phyloP scores from a whole-genome alignment of 169 alveolate species.

The Cyclospora cayetanensis region DNA sequence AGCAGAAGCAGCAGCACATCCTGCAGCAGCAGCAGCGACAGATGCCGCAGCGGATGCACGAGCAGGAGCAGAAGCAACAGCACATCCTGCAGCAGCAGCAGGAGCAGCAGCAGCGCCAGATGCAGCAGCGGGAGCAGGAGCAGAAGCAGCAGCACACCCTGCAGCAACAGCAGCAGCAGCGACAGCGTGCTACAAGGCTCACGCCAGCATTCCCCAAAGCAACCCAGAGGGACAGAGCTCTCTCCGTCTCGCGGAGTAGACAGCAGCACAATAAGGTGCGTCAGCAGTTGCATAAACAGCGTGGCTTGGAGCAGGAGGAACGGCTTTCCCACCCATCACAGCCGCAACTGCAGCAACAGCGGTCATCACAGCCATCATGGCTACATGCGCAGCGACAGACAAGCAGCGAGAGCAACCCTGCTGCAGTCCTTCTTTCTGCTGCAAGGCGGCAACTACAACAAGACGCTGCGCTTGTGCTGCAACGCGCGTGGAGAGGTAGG shows the following conservation, averaged over 20 bases:
- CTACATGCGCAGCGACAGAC: not conserved
- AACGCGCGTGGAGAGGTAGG: slow-evolving; percentile 38
- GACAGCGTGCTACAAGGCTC: not conserved
- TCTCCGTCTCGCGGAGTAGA: not conserved
- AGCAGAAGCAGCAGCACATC: not conserved
- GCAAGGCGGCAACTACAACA: slow-evolving; percentile 32
- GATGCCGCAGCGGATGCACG: no score
- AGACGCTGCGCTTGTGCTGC: slow-evolving; percentile 10
- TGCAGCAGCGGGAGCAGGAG: slow-evolving; percentile 40
- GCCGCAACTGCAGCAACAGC: not conserved
- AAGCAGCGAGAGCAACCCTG: not conserved
- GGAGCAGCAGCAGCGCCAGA: slow-evolving; percentile 17
- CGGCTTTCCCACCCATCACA: not conserved
- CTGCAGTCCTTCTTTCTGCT: not conserved
- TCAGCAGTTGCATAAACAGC: slow-evolving; percentile 12
- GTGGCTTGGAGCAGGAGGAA: not conserved
- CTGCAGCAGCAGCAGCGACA: slow-evolving; percentile 25
- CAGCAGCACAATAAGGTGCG: not conserved
- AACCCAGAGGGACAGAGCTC: not conserved
- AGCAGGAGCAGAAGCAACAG: slow-evolving; percentile 19
- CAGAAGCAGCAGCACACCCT: slow-evolving; percentile 5
- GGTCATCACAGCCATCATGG: no score
- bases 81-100: not conserved
- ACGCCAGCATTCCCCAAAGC: not conserved
- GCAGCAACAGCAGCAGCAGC: slow-evolving; percentile 12